Evolutionary conservation across 2,329 filamentous ascomycete species (phyloP).

Genomic region (Corynespora cassiicola): DNA sequence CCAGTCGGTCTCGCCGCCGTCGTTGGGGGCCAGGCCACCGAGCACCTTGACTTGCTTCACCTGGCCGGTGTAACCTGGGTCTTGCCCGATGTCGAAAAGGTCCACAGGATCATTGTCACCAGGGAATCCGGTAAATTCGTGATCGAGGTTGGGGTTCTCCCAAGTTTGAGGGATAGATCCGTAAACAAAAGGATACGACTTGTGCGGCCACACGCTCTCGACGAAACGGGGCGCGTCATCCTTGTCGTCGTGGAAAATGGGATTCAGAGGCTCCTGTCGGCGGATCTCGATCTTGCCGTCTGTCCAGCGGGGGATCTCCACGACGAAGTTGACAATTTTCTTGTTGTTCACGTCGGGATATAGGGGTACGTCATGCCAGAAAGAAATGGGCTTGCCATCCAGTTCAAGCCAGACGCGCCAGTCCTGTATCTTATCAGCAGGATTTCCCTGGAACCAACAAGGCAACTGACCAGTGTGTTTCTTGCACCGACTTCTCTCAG

Average conservation of each 20-base stretch:
- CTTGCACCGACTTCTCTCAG: conserved; percentile 6
- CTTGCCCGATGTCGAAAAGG: conserved; percentile 96
- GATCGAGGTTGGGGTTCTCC: conserved; percentile 91
- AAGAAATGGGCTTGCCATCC: conserved; percentile 86
- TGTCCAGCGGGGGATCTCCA: conserved; percentile 97
- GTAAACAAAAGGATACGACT: conserved; percentile 99
- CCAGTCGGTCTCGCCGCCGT: conserved; percentile 99
- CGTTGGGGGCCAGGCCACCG: conserved; percentile 93
- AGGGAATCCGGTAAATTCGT: conserved; percentile 98
- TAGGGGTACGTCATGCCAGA: conserved; percentile 95
- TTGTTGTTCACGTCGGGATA: conserved; percentile 86
- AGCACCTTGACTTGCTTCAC: conserved; percentile 99
- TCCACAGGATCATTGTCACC: conserved; percentile 97
- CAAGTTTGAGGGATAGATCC: conserved; percentile 97
- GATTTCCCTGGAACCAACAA: too few species aligned
- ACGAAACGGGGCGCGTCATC: conserved; percentile 98
- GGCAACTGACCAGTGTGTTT: conserved; percentile 4
- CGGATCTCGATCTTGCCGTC: conserved; percentile 96
- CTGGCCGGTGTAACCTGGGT: conserved; percentile 90
- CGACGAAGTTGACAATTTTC: conserved; percentile 94
- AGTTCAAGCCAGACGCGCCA: conserved; percentile 88
- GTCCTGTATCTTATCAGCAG: conserved; percentile 2
- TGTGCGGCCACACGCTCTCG: conserved; percentile 99
- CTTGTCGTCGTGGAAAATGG: conserved; percentile 97
- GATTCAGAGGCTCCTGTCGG: conserved; percentile 78